These are phyloP conservation scores for Fusarium sp. DNA, from an alignment of 2,329 filamentous ascomycete species.

Conservation along the genomic window DNA sequence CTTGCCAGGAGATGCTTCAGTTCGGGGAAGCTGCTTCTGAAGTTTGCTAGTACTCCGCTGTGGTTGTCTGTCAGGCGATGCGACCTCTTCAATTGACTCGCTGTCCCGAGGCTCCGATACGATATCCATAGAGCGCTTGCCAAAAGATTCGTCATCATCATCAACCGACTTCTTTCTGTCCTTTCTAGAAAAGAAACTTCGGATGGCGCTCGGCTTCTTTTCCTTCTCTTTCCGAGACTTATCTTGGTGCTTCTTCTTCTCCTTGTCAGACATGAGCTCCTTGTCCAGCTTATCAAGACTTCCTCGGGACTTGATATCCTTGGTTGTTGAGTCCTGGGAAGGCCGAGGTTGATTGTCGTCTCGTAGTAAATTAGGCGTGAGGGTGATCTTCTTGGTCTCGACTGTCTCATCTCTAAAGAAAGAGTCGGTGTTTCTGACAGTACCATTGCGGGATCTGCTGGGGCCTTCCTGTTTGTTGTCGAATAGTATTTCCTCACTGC, in stretches of 20 bases:
- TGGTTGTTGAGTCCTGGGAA: conserved; percentile 57
- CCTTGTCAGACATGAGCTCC: conserved; percentile 70
- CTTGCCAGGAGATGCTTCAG: conserved; percentile 60
- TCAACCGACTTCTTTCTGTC: conserved; percentile 67
- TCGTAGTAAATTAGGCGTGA: conserved; percentile 90
- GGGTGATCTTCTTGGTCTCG: conserved; percentile 96
- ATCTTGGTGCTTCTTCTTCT: conserved; percentile 79
- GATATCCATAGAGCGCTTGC: conserved; percentile 71
- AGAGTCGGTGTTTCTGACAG: conserved; percentile 90
- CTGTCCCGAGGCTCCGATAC: conserved; percentile 56
- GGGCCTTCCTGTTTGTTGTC: conserved; percentile 62
- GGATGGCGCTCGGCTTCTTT: conserved; percentile 66
- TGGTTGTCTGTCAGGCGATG: conserved; percentile 59
- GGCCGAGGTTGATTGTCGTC: conserved; percentile 76
- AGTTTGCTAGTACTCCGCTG: conserved; percentile 74
- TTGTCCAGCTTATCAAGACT: conserved; percentile 78
- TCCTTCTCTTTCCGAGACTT: conserved; percentile 79
- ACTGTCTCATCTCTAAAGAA: conserved; percentile 97
- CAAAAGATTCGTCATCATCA: conserved; percentile 69
- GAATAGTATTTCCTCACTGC: conserved; percentile 75
- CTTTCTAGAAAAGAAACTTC: conserved; percentile 71
- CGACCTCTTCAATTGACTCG: conserved; percentile 56
- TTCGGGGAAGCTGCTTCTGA: conserved; percentile 71
- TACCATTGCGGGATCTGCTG: conserved; percentile 82
- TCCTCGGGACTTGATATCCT: conserved; percentile 65